phyloP scores from a whole-genome alignment of 148 eudicot genomes.

The Talinum fruticosum region DNA sequence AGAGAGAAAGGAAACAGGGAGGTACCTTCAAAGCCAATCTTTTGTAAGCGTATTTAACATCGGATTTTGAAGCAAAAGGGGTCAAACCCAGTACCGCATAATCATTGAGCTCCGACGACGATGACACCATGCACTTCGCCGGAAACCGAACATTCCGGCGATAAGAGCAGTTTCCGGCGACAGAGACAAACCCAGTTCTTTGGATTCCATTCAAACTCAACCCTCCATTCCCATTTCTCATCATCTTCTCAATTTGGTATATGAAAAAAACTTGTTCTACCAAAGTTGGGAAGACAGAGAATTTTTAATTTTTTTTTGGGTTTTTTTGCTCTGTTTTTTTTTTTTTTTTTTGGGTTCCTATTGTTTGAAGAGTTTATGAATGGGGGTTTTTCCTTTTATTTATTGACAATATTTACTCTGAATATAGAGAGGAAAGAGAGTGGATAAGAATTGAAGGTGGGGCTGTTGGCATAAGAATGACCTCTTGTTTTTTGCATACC shows the following conservation, averaged over 20 bases:
- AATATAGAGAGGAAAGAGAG: slow-evolving; percentile 13
- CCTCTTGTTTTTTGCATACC: slow-evolving; percentile 26
- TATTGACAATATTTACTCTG: background rate
- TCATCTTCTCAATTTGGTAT: slow-evolving; percentile 21
- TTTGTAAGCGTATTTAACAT: slow-evolving; percentile 41
- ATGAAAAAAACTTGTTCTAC: background rate
- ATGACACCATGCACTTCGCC: slow-evolving; percentile 25
- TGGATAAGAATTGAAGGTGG: slow-evolving; percentile 30
- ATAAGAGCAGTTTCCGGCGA: background rate
- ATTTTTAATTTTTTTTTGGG: background rate
- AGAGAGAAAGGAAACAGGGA: too few species aligned
- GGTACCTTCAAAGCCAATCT: slow-evolving; percentile 42
- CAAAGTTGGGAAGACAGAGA: background rate
- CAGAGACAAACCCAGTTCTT: slow-evolving; percentile 14
- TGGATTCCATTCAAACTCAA: slow-evolving; percentile 24
- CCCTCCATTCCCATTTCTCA: slow-evolving; percentile 39
- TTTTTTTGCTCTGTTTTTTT: background rate
- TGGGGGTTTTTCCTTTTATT: background rate
- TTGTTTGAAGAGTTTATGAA: background rate
- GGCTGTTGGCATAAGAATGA: slow-evolving; percentile 28
- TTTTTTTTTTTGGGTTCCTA: background rate
- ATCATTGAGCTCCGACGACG: slow-evolving; percentile 11
- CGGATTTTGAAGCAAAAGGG: slow-evolving; percentile 42
- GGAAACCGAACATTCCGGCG: slow-evolving; percentile 26
- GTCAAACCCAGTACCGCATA: slow-evolving; percentile 42